Evolutionary conservation across 805 yeast genomes (phyloP).

Genomic region (Schwanniomyces sp.): DNA sequence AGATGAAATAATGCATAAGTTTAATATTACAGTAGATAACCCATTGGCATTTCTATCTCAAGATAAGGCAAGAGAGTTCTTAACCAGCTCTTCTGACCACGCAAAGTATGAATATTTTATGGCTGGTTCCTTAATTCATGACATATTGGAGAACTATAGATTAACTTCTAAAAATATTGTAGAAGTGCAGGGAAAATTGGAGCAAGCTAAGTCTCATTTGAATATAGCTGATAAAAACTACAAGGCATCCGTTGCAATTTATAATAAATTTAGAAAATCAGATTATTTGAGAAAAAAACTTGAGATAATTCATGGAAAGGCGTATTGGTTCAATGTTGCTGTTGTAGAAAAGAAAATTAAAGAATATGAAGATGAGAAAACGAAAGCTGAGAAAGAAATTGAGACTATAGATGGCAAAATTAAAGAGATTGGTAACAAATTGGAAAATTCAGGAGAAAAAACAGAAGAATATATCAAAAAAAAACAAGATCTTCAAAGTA

Average conservation of each 20-base stretch:
- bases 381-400: conserved; percentile 19
- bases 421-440: conserved; percentile 9
- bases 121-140: conserved; percentile 75
- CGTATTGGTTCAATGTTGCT: conserved; percentile 42
- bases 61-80: conserved; percentile 87
- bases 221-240: conserved; percentile 26
- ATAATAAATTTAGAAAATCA: conserved; percentile 33
- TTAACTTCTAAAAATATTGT: conserved; percentile 25
- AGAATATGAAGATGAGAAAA: conserved; percentile 9
- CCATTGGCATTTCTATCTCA: conserved; percentile 93
- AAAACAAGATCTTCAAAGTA: not conserved
- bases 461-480: conserved; percentile 11
- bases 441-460: conserved; percentile 12
- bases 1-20: conserved; percentile 65
- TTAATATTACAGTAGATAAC: conserved; percentile 79
- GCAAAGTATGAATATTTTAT: conserved; percentile 75
- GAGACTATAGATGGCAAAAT: conserved; percentile 8
- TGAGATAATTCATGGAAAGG: conserved; percentile 37
- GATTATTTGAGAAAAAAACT: conserved; percentile 33
- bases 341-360: conserved; percentile 25
- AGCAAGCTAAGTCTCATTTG: conserved; percentile 21
- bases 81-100: conserved; percentile 71
- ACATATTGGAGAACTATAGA: conserved; percentile 55
- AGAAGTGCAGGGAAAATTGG: conserved; percentile 26
- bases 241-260: conserved; percentile 26